phyloP scores from a whole-genome alignment of 2,329 filamentous ascomycete genomes.

The Decorospora gaudefroyi region DNA sequence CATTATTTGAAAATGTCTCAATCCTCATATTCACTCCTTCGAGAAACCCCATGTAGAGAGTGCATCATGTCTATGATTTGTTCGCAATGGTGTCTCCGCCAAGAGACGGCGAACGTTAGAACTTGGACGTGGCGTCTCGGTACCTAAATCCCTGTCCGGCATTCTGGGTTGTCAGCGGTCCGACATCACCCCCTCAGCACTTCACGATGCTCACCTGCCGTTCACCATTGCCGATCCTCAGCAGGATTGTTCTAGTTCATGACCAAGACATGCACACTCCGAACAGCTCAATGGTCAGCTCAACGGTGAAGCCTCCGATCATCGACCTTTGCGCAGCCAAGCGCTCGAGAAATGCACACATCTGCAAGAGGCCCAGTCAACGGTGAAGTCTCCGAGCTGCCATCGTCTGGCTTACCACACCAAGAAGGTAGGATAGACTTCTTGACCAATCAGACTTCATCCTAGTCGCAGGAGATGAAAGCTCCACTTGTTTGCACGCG shows the following conservation, averaged over 20 bases:
- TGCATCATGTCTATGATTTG: no score
- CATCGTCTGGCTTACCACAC: slow-evolving; percentile 12
- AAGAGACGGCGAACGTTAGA: no score
- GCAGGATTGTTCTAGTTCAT: not conserved
- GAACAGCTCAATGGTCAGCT: slow-evolving; percentile 1
- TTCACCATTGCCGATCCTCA: not conserved
- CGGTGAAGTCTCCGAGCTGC: not conserved
- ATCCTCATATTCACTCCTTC: no score
- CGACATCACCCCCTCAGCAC: slow-evolving; percentile 2
- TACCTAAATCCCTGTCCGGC: no score
- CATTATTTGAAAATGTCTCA: no score
- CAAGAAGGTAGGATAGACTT: slow-evolving; percentile 17
- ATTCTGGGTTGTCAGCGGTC: no score
- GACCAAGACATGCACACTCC: not conserved
- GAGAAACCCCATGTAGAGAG: no score
- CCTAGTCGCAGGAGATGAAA: slow-evolving; percentile 10
- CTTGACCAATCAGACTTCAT: slow-evolving; percentile 17
- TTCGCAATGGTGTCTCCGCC: no score
- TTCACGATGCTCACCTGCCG: slow-evolving; percentile 3
- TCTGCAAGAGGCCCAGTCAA: slow-evolving; percentile 6
- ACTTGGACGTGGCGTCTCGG: no score
- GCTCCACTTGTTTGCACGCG: slow-evolving; percentile 27
- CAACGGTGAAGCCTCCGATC: slow-evolving; percentile 6
- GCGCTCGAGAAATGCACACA: slow-evolving; percentile 4
- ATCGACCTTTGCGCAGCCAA: slow-evolving; percentile 8